A percentile compares a stretch with the other conserved stretches of the same genome.
These are phyloP conservation scores for Naegleria lovaniensis DNA, from an alignment of 208 protist species.

Conservation along the genomic window DNA sequence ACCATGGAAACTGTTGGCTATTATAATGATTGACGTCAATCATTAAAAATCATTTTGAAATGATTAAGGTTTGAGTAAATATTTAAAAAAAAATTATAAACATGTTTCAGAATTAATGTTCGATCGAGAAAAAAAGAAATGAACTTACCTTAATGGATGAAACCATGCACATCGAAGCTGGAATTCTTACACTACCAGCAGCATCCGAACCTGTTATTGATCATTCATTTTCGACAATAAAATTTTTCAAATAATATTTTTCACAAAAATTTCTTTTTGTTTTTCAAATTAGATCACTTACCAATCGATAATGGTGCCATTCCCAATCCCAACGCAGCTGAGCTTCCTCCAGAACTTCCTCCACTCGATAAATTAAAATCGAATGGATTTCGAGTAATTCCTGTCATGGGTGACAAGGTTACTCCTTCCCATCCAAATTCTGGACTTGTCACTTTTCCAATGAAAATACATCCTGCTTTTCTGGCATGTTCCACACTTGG, in stretches of 20 bases:
- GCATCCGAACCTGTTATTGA: neutral
- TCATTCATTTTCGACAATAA: too few relatives aligned
- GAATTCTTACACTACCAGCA: constrained; percentile 11
- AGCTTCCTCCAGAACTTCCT: neutral
- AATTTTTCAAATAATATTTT: too few relatives aligned
- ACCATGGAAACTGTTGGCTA: neutral
- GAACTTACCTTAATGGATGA: neutral
- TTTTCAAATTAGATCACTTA: too few relatives aligned
- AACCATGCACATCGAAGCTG: neutral
- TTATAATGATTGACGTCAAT: too few relatives aligned
- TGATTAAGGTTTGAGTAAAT: too few relatives aligned
- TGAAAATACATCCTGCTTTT: neutral
- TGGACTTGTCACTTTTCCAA: constrained; percentile 7
- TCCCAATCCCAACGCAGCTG: neutral
- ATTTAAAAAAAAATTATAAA: too few relatives aligned
- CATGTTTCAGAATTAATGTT: too few relatives aligned
- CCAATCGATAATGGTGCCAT: neutral
- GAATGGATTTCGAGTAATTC: constrained; percentile 5
- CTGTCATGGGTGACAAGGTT: neutral
- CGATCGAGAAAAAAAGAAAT: too few relatives aligned
- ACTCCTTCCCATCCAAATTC: constrained; percentile 14
- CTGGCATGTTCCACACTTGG: neutral
- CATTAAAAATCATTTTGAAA: too few relatives aligned
- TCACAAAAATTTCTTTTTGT: too few relatives aligned
- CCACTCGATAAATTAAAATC: neutral